Evolutionary conservation across 2,329 filamentous ascomycete species (phyloP).

Genomic region (Phoma herbarum): DNA sequence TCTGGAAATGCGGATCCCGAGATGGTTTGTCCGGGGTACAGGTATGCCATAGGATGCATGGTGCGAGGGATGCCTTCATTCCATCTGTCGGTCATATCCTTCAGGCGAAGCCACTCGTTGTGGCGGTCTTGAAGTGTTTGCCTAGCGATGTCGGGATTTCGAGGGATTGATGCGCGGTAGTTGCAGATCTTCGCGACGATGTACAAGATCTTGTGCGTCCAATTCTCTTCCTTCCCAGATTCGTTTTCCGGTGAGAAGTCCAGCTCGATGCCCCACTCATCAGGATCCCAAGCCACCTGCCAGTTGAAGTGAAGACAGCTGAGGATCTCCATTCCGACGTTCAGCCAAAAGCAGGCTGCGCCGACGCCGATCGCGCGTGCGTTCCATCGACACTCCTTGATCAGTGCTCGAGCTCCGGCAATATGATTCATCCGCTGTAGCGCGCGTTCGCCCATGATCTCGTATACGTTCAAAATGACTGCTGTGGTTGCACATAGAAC

Average conservation of each 20-base stretch:
- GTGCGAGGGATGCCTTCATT: constrained; percentile 78
- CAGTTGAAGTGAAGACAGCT: constrained; percentile 88
- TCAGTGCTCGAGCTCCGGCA: constrained; percentile 81
- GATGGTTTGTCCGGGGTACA: constrained; percentile 72
- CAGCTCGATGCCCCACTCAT: constrained; percentile 88
- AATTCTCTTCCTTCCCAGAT: constrained; percentile 77
- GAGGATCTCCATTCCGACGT: constrained; percentile 88
- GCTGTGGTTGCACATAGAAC: constrained; percentile 87
- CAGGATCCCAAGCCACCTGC: constrained; percentile 86
- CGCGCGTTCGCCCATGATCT: constrained; percentile 86
- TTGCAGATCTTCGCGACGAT: constrained; percentile 87
- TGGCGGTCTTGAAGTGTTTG: constrained; percentile 71
- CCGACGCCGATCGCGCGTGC: constrained; percentile 80
- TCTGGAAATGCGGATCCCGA: constrained; percentile 83
- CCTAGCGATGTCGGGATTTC: constrained; percentile 66
- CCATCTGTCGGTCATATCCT: constrained; percentile 84
- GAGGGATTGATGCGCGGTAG: constrained; percentile 76
- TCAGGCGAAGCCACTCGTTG: constrained; percentile 82
- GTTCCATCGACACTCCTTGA: constrained; percentile 91
- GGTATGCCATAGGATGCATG: constrained; percentile 85
- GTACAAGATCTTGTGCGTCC: constrained; percentile 90
- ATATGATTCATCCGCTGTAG: constrained; percentile 89
- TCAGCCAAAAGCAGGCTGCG: constrained; percentile 92
- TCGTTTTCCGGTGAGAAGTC: constrained; percentile 68
- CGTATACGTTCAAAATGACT: constrained; percentile 89